Base-by-base conservation (phyloP, 192 early-diverging fungal genomes). In the Kickxella alabastrina region DNA sequence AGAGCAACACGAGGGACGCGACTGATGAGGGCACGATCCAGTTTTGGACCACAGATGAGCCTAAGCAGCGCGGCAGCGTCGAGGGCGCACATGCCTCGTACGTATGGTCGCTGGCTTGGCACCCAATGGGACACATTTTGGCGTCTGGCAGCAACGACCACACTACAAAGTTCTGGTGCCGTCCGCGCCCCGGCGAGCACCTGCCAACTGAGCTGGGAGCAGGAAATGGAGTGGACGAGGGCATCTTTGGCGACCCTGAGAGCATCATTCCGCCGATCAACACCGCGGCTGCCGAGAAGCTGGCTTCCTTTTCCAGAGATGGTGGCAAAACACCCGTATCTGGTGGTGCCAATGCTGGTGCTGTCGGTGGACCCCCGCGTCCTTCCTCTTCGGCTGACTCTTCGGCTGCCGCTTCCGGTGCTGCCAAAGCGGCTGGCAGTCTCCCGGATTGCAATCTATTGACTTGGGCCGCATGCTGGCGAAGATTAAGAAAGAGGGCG, bases 41-140 rank as follows among this genome's bases (percentile, higher is more conserved):
- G 53, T 76, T 69, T 49, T 99, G 97, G 97, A 66, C 85, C 17
- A 86, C 89, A 28, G 93, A 91, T 49, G 71, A 82, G 62, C 56
- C 66, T 13, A 54, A 43, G 44, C 65, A 44, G 27, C 65, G 41
- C 59, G 74, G 24, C 42, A 55, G 26, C 44, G 77, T 93, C 51
- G 88, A 91, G 36, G 82, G 78, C 12, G 93, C 92, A 0, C 92
- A 97, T 56, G 88, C 87, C 17, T 88, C 85, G 18, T 85, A 90
- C 37, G 84, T 97, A 24, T 99, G 95, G 90, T 87, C 93, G 9
- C 58, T 99, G 13, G 95, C 94, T 53, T 99, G 92, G 91, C 94
- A 99, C 69, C 97, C 97, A 8, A 69, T 91, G 43, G 97, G 97
- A 6, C 97, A 99, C 62, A 82, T 97, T 6, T 74, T 99, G 18